A percentile compares a stretch with the other conserved stretches of the same genome.
These are phyloP conservation scores for Starmerella sirachaensis DNA, from an alignment of 805 yeast species.

Conservation along the genomic window DNA sequence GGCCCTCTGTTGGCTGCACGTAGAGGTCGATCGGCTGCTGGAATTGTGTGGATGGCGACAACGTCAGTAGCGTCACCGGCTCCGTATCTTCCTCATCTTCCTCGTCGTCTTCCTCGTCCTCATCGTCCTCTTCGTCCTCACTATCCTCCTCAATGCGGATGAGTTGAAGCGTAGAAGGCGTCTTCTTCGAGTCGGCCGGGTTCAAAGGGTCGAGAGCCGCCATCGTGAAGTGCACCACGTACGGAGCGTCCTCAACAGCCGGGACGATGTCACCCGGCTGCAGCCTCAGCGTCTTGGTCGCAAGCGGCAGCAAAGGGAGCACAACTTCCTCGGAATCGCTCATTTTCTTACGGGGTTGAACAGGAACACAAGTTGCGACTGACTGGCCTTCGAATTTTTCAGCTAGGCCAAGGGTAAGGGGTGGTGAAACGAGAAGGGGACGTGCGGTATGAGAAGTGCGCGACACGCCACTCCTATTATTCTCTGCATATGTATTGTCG, in stretches of 20 bases:
- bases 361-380: too few species aligned
- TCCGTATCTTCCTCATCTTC: constrained; percentile 47
- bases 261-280: constrained; percentile 80
- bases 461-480: too few species aligned
- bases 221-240: constrained; percentile 80
- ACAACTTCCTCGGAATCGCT: constrained; percentile 13
- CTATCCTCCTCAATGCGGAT: constrained; percentile 31
- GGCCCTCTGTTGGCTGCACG: constrained; percentile 86
- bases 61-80: constrained; percentile 65
- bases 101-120: constrained; percentile 37
- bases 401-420: too few species aligned
- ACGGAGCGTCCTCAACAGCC: constrained; percentile 76
- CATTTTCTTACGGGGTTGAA: too few species aligned
- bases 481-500: too few species aligned
- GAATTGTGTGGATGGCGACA: constrained; percentile 57
- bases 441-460: too few species aligned
- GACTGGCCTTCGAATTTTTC: too few species aligned
- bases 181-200: constrained; percentile 43
- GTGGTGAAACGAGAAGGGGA: too few species aligned
- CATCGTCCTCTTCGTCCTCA: constrained; percentile 28
- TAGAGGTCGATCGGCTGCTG: constrained; percentile 89
- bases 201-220: constrained; percentile 87
- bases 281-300: constrained; percentile 29
- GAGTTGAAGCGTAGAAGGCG: constrained; percentile 82
- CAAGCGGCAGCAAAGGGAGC: constrained; percentile 16